Base-by-base conservation (phyloP, 192 early-diverging fungal genomes). In the Kickxella alabastrina region DNA sequence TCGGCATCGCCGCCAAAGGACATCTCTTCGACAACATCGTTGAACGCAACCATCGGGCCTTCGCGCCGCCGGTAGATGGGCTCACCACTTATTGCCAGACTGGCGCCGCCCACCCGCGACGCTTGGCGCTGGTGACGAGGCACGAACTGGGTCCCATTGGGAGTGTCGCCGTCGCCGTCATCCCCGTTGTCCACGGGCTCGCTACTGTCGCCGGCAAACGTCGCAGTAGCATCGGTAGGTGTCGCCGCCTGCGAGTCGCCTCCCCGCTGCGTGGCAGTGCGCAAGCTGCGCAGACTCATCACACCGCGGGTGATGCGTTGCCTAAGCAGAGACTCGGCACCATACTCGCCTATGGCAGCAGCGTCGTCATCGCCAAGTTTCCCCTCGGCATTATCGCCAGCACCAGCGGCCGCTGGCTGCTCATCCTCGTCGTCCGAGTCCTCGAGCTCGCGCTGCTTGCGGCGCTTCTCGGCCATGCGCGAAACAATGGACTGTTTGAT, bases 391-490 rank as follows among this genome's bases (percentile, higher is more conserved):
- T 3, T 26, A 6, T 18, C 25, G 36, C 1, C 39, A n/a, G n/a
- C n/a, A n/a, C n/a, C n/a, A n/a, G n/a, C n/a, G 5, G 36, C 51
- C 14, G 8, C 43, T 10, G 17, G 14, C 22, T 43, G 51, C 49
- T 75, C 72, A 29, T 75, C 72, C 40, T 75, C 72, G 39, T 75
- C 72, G 45, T 75, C 65, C 12, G 65, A 68, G 65, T 75, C 72
- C 72, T 75, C 72, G 18, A 55, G 47, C 62, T 75, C 72, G 43
- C 72, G 65, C 54, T 57, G 56, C 52, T 68, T 68, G 31, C 72
- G 65, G 27, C 72, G 72, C 31, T 64, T 75, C 35, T 68, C 72
- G 10, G 60, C 72, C 12, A 75, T 40, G 6, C 65, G 65, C 50
- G 55, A 56, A 8, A 47, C 55, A 14, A 75, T 36, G 3, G 58